phyloP scores from a whole-genome alignment of 2,329 filamentous ascomycete species.

The Colletotrichum somersetense region DNA sequence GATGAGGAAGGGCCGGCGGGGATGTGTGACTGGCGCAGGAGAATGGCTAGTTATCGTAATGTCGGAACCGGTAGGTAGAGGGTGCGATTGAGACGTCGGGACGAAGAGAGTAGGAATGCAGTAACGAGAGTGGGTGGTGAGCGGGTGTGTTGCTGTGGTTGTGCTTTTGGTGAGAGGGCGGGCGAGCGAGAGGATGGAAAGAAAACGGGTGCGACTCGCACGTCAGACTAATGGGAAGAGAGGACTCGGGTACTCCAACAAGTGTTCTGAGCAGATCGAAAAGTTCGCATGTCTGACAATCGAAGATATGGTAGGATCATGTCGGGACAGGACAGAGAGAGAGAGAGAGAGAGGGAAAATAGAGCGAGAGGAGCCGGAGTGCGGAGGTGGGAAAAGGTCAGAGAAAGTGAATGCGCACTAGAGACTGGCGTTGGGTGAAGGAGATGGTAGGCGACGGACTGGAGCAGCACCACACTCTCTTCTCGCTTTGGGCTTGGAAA shows the following conservation, averaged over 20 bases:
- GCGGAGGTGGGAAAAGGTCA: constrained; percentile 37
- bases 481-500: constrained; percentile 38
- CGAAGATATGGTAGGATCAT: constrained; percentile 37
- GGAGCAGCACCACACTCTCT: constrained; percentile 29
- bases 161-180: constrained; percentile 35
- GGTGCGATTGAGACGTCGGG: constrained; percentile 48
- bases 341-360: not conserved
- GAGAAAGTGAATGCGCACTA: constrained; percentile 37
- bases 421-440: constrained; percentile 39
- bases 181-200: constrained; percentile 34
- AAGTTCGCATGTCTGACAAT: constrained; percentile 43
- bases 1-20: constrained; percentile 48
- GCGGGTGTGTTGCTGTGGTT: constrained; percentile 42
- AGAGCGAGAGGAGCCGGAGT: constrained; percentile 31
- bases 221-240: constrained; percentile 38
- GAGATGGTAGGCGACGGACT: constrained; percentile 33
- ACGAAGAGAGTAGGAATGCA: constrained; percentile 42
- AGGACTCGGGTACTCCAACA: constrained; percentile 41
- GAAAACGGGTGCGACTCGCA: constrained; percentile 42
- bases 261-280: constrained; percentile 37
- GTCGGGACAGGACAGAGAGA: constrained; percentile 37
- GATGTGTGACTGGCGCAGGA: constrained; percentile 49
- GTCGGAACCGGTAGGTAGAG: constrained; percentile 43
- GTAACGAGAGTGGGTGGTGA: constrained; percentile 37
- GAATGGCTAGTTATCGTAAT: constrained; percentile 49